phyloP scores from a whole-genome alignment of 805 yeast genomes.

The Schizosaccharomyces osmophilus region DNA sequence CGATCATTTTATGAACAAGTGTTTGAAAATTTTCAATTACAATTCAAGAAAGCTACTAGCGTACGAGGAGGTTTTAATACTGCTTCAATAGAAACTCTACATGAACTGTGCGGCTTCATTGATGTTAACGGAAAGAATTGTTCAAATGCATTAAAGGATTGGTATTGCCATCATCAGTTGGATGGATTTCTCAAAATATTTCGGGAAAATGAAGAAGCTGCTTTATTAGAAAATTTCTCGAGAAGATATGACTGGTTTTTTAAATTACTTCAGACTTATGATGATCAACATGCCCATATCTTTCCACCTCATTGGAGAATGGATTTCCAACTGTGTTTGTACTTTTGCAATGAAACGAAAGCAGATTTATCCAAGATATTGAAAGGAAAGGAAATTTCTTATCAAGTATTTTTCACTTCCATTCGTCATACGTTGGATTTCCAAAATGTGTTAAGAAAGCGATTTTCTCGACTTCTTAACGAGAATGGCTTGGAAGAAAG shows the following conservation, averaged over 20 bases:
- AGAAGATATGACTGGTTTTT: conserved; percentile 65
- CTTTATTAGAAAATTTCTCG: conserved; percentile 64
- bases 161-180: conserved; percentile 49
- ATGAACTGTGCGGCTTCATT: conserved; percentile 48
- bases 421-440: conserved; percentile 62
- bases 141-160: conserved; percentile 34
- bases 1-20: conserved; percentile 41
- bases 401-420: conserved; percentile 41
- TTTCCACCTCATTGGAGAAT: conserved; percentile 61
- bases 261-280: conserved; percentile 37
- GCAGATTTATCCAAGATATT: conserved; percentile 38
- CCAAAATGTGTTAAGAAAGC: conserved; percentile 45
- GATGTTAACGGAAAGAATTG: conserved; percentile 37
- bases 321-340: conserved; percentile 29
- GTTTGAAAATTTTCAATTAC: conserved; percentile 43
- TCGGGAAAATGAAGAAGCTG: conserved; percentile 70
- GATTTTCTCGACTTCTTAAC: conserved; percentile 13
- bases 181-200: conserved; percentile 58
- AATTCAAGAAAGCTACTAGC: conserved; percentile 17
- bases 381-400: conserved; percentile 19
- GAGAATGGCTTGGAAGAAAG: not conserved
- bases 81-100: conserved; percentile 7
- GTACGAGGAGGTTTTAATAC: conserved; percentile 9
- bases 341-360: conserved; percentile 45
- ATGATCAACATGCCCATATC: conserved; percentile 23